Conservation (phyloP, 805 yeast genomes). For the Maudiozyma bulderi region DNA sequence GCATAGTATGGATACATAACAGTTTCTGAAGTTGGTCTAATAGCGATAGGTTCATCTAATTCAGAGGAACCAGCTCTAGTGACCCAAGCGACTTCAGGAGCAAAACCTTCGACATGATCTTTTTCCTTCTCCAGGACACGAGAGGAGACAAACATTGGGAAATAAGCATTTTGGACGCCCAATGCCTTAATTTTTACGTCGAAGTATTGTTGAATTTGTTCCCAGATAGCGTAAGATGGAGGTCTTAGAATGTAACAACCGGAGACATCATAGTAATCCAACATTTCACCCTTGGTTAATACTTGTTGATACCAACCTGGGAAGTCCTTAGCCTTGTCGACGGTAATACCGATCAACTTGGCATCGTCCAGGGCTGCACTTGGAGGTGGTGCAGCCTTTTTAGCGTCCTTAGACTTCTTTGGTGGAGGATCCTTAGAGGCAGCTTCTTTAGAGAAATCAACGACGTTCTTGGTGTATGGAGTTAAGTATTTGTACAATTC, state of each 20-base stretch:
- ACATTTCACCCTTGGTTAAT: conserved; percentile 93
- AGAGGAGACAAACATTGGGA: conserved; percentile 96
- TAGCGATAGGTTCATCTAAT: conserved; percentile 95
- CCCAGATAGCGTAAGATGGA: conserved; percentile 91
- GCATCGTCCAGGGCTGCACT: conserved; percentile 68
- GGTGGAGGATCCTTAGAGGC: background rate
- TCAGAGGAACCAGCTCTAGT: conserved; percentile 92
- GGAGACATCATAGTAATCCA: conserved; percentile 96
- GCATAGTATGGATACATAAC: conserved; percentile 99
- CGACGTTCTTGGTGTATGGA: conserved; percentile 34
- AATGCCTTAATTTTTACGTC: conserved; percentile 68
- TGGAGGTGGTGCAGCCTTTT: conserved; percentile 19
- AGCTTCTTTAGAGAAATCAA: conserved; percentile 38
- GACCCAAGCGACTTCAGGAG: conserved; percentile 99
- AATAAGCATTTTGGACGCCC: conserved; percentile 91
- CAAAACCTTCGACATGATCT: conserved; percentile 97
- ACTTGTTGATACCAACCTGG: conserved; percentile 97
- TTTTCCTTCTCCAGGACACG: conserved; percentile 93
- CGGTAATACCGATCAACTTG: conserved; percentile 90
- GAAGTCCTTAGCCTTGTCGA: conserved; percentile 84
- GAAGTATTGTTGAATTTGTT: conserved; percentile 81
- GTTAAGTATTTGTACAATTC: conserved; percentile 28
- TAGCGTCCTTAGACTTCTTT: conserved; percentile 30
- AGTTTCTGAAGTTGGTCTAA: conserved; percentile 98
- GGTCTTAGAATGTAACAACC: conserved; percentile 98